Evolutionary conservation across 192 early-diverging fungal species (phyloP), one percentile per base, ranked within the genome.

Genomic region (Linnemannia elongata): DNA sequence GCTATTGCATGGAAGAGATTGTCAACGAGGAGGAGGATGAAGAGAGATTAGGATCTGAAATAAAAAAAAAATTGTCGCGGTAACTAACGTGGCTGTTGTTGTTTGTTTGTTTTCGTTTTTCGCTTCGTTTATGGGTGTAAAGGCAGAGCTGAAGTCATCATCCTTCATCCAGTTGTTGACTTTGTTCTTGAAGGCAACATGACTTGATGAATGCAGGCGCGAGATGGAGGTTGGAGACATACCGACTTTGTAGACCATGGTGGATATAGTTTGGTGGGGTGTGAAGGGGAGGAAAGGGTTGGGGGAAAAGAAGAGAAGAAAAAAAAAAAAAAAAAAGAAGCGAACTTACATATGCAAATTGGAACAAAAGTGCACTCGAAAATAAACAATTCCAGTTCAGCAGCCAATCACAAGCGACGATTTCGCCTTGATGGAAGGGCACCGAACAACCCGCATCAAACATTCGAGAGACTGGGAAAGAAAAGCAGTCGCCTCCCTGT

Each of bases 161-260:
- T 75, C 44, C 10, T 3, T 33, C 41, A 35, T 55, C 24, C 38
- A 35, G 49, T 27, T 35, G 41, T 57, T 39, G 38, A 39, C 9
- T 13, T 66, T 15, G 9, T 66, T 30, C 9, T 15, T 8, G 33
- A 15, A 66, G 27, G 17, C 17, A 22, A 17, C 20, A 22, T 20
- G 49, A 52, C 0, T 5, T 6, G 30, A 45, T n/a, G 18, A 52
- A 38, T n/a, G 30, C 35, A 18, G 36, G n/a, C 24, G 30, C 13
- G 5, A 33, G n/a, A 33, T 72, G 54, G 2, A 9, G 0, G 41
- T 13, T 49, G 66, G 27, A 35, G 52, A 79, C 82, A 79, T 85
- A 79, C 82, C 82, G 47, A 79, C 77, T 79, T 79, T 79, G 77
- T 76, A 85, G 82, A 76, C 74, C 82, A 85, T 85, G 24, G 77